Evolutionary conservation across 2,329 filamentous ascomycete species (phyloP).

Genomic region (Scytalidium sp.): DNA sequence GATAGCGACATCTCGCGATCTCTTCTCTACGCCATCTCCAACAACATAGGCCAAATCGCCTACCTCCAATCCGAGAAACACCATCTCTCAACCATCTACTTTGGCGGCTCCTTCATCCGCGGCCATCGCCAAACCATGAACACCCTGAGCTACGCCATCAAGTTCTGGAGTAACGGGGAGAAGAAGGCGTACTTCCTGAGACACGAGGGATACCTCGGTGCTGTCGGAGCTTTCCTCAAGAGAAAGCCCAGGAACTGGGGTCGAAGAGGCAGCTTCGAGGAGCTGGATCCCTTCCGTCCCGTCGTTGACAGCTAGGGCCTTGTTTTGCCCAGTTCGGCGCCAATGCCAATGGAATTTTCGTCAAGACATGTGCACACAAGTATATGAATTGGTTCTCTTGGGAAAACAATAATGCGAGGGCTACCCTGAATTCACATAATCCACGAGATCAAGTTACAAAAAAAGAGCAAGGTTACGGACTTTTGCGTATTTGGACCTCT

Average conservation of each 20-base stretch:
- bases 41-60: conserved; percentile 97
- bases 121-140: conserved; percentile 98
- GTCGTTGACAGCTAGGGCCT: too few relatives aligned
- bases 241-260: conserved; percentile 91
- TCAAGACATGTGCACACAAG: too few relatives aligned
- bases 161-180: conserved; percentile 91
- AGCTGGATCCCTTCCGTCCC: conserved; percentile 3
- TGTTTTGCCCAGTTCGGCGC: too few relatives aligned
- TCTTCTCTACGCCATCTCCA: conserved; percentile 90
- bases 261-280: conserved; percentile 62
- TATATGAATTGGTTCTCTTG: too few relatives aligned
- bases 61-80: conserved; percentile 98
- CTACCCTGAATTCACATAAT: too few relatives aligned
- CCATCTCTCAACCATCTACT: conserved; percentile 88
- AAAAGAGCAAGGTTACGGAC: too few relatives aligned
- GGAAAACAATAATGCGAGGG: too few relatives aligned
- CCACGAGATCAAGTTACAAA: too few relatives aligned
- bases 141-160: conserved; percentile 92
- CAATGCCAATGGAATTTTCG: too few relatives aligned
- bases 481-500: too few relatives aligned
- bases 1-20: conserved; percentile 86
- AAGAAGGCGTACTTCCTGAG: conserved; percentile 96
- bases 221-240: conserved; percentile 92
- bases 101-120: conserved; percentile 94
- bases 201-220: conserved; percentile 92